Evolutionary conservation across 1,284 basidiomycete species (phyloP).

Genomic region (Ustilago hordei): DNA sequence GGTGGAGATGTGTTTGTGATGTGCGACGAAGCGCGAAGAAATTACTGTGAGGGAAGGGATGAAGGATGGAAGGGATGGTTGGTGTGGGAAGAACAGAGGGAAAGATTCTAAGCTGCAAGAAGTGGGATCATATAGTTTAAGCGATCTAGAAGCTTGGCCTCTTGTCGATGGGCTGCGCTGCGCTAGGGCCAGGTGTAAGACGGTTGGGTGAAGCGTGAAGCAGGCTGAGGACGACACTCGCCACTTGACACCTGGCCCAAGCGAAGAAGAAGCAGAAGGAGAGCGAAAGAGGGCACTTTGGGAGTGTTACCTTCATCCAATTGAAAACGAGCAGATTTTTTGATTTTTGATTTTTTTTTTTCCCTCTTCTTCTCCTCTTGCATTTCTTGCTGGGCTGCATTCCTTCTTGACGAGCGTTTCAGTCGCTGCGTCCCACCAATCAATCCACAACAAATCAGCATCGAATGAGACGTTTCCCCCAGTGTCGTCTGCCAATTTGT

Average conservation of each 20-base stretch:
- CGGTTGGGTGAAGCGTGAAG: conserved; percentile 8
- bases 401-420: not conserved
- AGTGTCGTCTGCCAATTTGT: conserved; percentile 39
- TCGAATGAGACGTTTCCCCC: not conserved
- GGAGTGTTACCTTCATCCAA: conserved; percentile 24
- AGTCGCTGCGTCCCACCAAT: not conserved
- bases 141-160: conserved; percentile 7
- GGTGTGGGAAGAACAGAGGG: conserved; percentile 18
- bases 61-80: conserved; percentile 14
- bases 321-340: conserved; percentile 37
- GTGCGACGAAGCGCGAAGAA: conserved; percentile 7
- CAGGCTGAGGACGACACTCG: conserved; percentile 17
- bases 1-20: not conserved
- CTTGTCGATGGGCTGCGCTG: not conserved
- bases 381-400: not conserved
- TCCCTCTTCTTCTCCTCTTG: conserved; percentile 8
- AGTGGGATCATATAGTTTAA: conserved; percentile 30
- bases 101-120: not conserved
- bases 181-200: conserved; percentile 28
- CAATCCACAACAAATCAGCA: conserved; percentile 18
- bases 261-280: conserved; percentile 2
- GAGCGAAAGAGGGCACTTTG: not conserved
- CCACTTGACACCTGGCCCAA: conserved; percentile 17
- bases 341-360: not conserved
- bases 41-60: conserved; percentile 4